These are phyloP conservation scores for Suillus alpinus DNA, from an alignment of 768 basidiomycete genomes.

Conservation along the genomic window DNA sequence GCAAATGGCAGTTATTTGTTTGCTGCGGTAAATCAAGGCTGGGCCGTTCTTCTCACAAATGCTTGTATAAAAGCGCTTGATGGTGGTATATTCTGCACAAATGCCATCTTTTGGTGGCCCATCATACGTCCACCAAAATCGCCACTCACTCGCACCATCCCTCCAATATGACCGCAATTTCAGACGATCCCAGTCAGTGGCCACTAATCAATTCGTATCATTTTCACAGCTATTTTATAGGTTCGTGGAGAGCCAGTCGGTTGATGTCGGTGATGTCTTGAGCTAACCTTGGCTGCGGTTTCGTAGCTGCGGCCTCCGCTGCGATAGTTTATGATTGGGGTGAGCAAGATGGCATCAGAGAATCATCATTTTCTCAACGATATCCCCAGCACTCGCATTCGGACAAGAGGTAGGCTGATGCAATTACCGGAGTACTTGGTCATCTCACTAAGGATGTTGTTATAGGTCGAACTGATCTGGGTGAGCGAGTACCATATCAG, in stretches of 20 bases:
- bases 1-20: background rate
- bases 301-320: background rate
- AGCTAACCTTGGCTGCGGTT: background rate
- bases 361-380: too few relatives aligned
- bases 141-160: background rate
- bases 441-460: background rate
- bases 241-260: background rate
- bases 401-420: background rate
- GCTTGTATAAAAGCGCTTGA: background rate
- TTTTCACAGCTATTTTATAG: background rate
- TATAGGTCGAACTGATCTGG: background rate
- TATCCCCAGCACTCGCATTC: background rate
- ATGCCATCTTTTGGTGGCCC: background rate
- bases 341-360: background rate
- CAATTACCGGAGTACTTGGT: background rate
- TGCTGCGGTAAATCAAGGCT: background rate
- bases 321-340: background rate
- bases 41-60: background rate
- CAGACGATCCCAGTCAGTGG: background rate
- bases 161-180: background rate
- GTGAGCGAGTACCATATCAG: background rate
- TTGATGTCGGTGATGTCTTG: background rate
- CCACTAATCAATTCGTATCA: background rate
- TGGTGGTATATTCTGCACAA: background rate
- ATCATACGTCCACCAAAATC: background rate